These are phyloP conservation scores for Plantago lanceolata DNA, from an alignment of 305 asterid genomes.

Conservation along the genomic window DNA sequence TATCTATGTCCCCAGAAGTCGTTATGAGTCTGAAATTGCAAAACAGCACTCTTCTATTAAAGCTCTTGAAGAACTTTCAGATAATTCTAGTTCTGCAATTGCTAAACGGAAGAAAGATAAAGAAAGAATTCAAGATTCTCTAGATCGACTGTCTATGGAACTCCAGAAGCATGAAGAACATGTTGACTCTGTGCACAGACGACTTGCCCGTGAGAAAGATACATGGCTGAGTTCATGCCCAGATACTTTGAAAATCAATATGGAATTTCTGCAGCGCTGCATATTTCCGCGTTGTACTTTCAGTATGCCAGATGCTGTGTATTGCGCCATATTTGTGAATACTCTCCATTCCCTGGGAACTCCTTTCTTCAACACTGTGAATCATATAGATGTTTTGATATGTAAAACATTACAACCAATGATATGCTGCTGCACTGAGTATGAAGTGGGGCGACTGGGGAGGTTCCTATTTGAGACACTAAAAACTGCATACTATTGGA, in stretches of 20 bases:
- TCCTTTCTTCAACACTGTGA: conserved; percentile 96
- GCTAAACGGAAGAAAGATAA: conserved; percentile 96
- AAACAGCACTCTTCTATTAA: conserved; percentile 89
- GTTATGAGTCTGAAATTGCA: conserved; percentile 84
- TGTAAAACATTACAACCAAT: conserved; percentile 98
- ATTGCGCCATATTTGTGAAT: conserved; percentile 89
- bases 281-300: conserved; percentile 97
- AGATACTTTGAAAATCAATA: conserved; percentile 95
- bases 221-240: conserved; percentile 99
- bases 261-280: conserved; percentile 99
- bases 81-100: conserved; percentile 97
- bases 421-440: conserved; percentile 99
- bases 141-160: conserved; percentile 76
- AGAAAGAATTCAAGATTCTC: conserved; percentile 97
- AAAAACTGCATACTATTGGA: conserved; percentile 95
- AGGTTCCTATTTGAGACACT: conserved; percentile 88
- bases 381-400: conserved; percentile 95
- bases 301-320: conserved; percentile 99
- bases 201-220: conserved; percentile 90
- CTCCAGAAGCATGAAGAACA: conserved; percentile 95
- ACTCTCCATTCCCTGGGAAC: conserved; percentile 98
- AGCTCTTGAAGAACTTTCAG: conserved; percentile 94
- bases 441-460: conserved; percentile 97
- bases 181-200: conserved; percentile 84
- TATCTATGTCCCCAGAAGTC: conserved; percentile 89